Conservation (phyloP, 345 rosid genomes). For the Noccaea caerulescens region DNA sequence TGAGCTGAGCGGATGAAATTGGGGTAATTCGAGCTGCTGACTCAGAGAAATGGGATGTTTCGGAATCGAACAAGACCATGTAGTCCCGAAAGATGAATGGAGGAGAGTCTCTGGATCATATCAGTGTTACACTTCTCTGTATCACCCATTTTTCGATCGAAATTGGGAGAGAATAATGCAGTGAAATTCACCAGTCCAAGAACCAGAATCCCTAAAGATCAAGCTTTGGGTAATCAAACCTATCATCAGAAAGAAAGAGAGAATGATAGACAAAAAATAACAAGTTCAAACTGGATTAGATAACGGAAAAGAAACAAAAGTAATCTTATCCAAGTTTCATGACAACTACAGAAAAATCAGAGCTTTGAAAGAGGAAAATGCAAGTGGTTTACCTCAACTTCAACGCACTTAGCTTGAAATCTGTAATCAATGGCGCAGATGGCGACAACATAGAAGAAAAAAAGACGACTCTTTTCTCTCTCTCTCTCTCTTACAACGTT, state of each 20-base stretch:
- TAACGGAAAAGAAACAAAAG: too few relatives aligned
- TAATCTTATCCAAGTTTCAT: not conserved
- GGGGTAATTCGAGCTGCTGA: conserved; percentile 65
- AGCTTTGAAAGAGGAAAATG: conserved; percentile 23
- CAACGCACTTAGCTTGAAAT: conserved; percentile 31
- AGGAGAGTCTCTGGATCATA: conserved; percentile 72
- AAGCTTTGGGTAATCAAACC: not conserved
- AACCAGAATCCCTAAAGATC: conserved; percentile 16
- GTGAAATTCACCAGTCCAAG: not conserved
- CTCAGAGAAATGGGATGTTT: conserved; percentile 52
- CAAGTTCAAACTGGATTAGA: too few relatives aligned
- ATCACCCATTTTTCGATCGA: conserved; percentile 81
- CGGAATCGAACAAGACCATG: conserved; percentile 54
- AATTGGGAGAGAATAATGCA: conserved; percentile 23
- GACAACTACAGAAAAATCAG: conserved; percentile 4
- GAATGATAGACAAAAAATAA: not conserved
- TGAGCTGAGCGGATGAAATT: conserved; percentile 55
- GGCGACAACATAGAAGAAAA: conserved; percentile 23
- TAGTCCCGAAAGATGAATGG: conserved; percentile 64
- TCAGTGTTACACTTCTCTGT: conserved; percentile 62
- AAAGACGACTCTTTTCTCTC: conserved; percentile 46
- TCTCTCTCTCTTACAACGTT: conserved; percentile 43
- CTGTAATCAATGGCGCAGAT: conserved; percentile 49
- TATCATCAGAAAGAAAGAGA: not conserved
- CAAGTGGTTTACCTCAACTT: conserved; percentile 36